phyloP scores from a whole-genome alignment of 2,329 filamentous ascomycete genomes.

The Scedosporium aurantiacum region DNA sequence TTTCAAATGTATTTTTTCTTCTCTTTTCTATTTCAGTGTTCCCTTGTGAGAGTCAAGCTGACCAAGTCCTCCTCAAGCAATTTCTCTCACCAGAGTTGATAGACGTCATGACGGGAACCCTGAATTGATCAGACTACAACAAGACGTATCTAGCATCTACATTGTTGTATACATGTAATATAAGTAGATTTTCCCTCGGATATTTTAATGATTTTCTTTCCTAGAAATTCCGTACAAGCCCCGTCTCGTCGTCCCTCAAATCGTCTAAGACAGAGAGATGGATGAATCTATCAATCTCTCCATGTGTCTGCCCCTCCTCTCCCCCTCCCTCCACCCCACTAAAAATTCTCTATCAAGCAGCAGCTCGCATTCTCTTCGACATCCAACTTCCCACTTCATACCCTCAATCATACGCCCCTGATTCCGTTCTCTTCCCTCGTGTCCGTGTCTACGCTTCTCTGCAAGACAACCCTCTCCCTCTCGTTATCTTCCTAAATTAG shows the following conservation, averaged over 20 bases:
- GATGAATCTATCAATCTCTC: not conserved
- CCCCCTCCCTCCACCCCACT: not conserved
- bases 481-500: conserved; percentile 2
- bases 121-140: too few species aligned
- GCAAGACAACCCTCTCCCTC: not conserved
- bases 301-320: not conserved
- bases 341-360: not conserved
- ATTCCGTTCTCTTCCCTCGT: not conserved
- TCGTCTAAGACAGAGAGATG: not conserved
- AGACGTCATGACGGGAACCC: too few species aligned
- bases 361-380: not conserved
- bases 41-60: not conserved
- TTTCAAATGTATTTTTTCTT: not conserved
- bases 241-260: too few species aligned
- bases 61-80: not conserved
- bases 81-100: not conserved
- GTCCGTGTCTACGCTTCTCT: not conserved
- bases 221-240: too few species aligned
- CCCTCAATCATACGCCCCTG: not conserved
- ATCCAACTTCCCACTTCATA: not conserved
- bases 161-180: too few species aligned
- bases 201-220: too few species aligned
- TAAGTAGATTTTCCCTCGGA: too few species aligned
- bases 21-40: not conserved
- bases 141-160: too few species aligned